These are phyloP conservation scores for Ceratocystis cacaofunesta DNA, from an alignment of 2,329 filamentous ascomycete genomes.

Conservation along the genomic window DNA sequence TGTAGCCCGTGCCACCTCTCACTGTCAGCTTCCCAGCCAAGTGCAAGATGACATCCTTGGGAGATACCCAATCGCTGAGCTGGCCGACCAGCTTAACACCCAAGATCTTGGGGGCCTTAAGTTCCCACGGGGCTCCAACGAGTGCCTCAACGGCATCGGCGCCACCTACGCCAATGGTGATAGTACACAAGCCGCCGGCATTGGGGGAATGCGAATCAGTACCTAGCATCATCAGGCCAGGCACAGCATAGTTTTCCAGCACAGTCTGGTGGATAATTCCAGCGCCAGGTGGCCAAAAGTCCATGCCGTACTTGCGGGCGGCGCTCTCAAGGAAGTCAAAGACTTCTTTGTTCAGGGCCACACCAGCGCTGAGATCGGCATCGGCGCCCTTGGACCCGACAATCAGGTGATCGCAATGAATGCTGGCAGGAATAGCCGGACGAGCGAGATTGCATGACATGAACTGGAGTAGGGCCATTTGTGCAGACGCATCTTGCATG, in stretches of 20 bases:
- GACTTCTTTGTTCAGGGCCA: constrained; percentile 87
- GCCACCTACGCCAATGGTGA: constrained; percentile 93
- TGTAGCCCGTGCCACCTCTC: constrained; percentile 80
- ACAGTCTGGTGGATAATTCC: constrained; percentile 97
- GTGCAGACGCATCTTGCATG: constrained; percentile 97
- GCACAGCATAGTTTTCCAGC: constrained; percentile 93
- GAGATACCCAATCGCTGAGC: constrained; percentile 79
- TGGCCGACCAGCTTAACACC: constrained; percentile 73
- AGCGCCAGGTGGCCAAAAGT: constrained; percentile 88
- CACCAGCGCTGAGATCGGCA: constrained; percentile 68
- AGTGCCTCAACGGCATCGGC: constrained; percentile 95
- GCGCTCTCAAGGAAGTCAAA: constrained; percentile 96
- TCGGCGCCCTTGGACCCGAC: constrained; percentile 85
- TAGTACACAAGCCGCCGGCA: constrained; percentile 81
- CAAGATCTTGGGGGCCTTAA: constrained; percentile 83
- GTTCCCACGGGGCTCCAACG: constrained; percentile 91
- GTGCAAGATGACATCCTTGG: constrained; percentile 88
- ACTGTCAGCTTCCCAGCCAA: constrained; percentile 85
- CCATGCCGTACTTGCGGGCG: constrained; percentile 78
- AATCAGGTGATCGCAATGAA: constrained; percentile 98
- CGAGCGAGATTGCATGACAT: constrained; percentile 87
- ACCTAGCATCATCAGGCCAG: constrained; percentile 95
- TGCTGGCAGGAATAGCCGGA: constrained; percentile 88
- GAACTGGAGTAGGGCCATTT: constrained; percentile 97
- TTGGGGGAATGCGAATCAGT: constrained; percentile 97